Percentiles rank a stretch among this genome's conserved stretches.
These are phyloP conservation scores for Mariannaea sp. DNA, from an alignment of 2,329 filamentous ascomycete species.

Conservation along the genomic window DNA sequence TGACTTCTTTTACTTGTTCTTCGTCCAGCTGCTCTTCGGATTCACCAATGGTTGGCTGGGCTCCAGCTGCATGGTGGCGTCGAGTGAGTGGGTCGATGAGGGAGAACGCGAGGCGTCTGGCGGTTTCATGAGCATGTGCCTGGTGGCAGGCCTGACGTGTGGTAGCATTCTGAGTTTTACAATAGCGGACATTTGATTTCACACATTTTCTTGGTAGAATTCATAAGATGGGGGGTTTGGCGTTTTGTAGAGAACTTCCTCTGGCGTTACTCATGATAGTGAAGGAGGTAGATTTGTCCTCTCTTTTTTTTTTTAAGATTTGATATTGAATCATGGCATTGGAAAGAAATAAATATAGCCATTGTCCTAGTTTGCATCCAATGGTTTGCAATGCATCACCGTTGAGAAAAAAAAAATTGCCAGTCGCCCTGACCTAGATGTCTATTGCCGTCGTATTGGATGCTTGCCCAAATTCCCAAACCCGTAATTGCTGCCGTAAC, in stretches of 20 bases:
- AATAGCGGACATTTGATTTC: constrained; percentile 54
- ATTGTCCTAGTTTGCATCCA: constrained; percentile 1
- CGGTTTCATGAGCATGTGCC: constrained; percentile 89
- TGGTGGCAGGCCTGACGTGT: constrained; percentile 80
- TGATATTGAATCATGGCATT: constrained; percentile 1
- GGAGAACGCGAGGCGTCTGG: constrained; percentile 87
- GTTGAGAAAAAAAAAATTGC: constrained; percentile 1
- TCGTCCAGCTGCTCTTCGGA: constrained; percentile 85
- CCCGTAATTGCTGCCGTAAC: constrained; percentile 11
- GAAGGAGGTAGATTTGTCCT: background rate
- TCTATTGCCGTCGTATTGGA: constrained; percentile 31
- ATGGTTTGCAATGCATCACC: constrained; percentile 1
- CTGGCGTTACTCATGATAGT: background rate
- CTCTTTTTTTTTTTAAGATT: background rate
- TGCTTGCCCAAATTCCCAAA: constrained; percentile 6
- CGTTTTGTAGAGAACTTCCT: constrained; percentile 5
- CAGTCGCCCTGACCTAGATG: constrained; percentile 15
- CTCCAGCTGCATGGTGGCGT: constrained; percentile 89
- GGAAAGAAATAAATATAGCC: background rate
- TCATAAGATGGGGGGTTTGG: constrained; percentile 11
- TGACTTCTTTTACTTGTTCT: constrained; percentile 83
- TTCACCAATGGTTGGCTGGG: constrained; percentile 86
- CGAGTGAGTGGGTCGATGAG: constrained; percentile 78
- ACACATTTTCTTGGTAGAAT: constrained; percentile 18
- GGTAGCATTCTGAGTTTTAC: constrained; percentile 93